Conservation (phyloP, 371 early-diverging fungal genomes). For the Lichtheimia ornata region DNA sequence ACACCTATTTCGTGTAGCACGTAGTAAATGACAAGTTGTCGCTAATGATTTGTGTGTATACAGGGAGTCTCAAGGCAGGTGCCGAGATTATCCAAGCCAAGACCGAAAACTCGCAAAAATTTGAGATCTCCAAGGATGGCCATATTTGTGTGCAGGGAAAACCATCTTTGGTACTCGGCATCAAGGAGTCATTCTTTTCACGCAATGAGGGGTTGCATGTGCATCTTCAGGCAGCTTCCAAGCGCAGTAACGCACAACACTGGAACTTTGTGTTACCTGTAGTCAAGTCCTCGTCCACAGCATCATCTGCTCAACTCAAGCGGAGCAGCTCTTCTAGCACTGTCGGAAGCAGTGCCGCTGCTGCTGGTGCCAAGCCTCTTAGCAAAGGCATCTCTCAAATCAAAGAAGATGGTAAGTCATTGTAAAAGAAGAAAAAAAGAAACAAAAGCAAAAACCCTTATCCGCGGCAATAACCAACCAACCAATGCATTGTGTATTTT, state of each 20-base stretch:
- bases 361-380: conserved; percentile 15
- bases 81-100: conserved; percentile 52
- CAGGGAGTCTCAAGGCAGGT: conserved; percentile 49
- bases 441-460: not conserved
- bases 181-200: conserved; percentile 51
- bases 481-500: not conserved
- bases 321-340: conserved; percentile 21
- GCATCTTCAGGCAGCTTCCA: conserved; percentile 44
- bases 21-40: not conserved
- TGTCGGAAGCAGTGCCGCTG: conserved; percentile 17
- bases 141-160: conserved; percentile 46
- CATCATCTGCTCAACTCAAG: conserved; percentile 10
- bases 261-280: conserved; percentile 50
- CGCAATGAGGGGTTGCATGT: conserved; percentile 51
- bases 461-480: not conserved
- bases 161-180: conserved; percentile 51
- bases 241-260: conserved; percentile 45
- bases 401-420: conserved; percentile 38
- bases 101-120: conserved; percentile 28
- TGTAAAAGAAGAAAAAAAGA: not conserved
- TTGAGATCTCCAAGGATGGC: conserved; percentile 39
- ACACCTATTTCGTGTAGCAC: not conserved
- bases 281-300: conserved; percentile 22
- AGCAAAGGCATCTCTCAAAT: conserved; percentile 26
- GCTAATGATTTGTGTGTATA: conserved; percentile 1